Conservation (phyloP, 768 basidiomycete species). For the Cystofilobasidium bisporidii region DNA sequence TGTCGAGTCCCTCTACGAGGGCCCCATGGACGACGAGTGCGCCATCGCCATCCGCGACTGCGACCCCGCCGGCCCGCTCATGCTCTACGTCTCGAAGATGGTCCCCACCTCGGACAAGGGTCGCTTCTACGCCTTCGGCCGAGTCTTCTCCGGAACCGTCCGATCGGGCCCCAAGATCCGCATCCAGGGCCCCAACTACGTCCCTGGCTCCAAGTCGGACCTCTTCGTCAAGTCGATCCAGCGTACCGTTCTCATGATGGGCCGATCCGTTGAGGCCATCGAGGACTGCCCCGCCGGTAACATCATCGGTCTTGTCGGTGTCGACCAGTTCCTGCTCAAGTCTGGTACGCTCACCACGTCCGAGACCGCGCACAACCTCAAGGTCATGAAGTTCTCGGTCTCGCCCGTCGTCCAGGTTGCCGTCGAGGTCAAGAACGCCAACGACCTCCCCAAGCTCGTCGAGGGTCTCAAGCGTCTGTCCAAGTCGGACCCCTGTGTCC, state of each 20-base stretch:
- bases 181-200: constrained; percentile 97
- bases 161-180: constrained; percentile 95
- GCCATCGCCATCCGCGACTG: constrained; percentile 98
- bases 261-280: constrained; percentile 94
- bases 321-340: constrained; percentile 99
- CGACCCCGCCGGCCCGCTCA: constrained; percentile 89
- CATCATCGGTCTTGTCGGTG: constrained; percentile 97
- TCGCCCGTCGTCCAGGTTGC: constrained; percentile 98
- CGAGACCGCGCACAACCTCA: constrained; percentile 99
- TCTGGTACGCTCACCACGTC: constrained; percentile 94
- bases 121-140: constrained; percentile 99
- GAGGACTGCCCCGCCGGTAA: constrained; percentile 99
- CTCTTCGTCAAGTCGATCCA: constrained; percentile 96
- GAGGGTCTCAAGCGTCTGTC: constrained; percentile 99
- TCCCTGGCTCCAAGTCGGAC: constrained; percentile 98
- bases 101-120: constrained; percentile 99
- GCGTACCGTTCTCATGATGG: constrained; percentile 99
- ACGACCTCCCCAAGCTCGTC: constrained; percentile 97
- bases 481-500: constrained; percentile 99
- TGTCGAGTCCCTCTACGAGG: constrained; percentile 98
- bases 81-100: constrained; percentile 99
- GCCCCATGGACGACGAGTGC: constrained; percentile 99
- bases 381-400: constrained; percentile 99
- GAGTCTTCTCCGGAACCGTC: constrained; percentile 98
- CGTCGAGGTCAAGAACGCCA: constrained; percentile 99